These are phyloP conservation scores for Mycena capillaripes DNA, from an alignment of 768 basidiomycete species.

Conservation along the genomic window DNA sequence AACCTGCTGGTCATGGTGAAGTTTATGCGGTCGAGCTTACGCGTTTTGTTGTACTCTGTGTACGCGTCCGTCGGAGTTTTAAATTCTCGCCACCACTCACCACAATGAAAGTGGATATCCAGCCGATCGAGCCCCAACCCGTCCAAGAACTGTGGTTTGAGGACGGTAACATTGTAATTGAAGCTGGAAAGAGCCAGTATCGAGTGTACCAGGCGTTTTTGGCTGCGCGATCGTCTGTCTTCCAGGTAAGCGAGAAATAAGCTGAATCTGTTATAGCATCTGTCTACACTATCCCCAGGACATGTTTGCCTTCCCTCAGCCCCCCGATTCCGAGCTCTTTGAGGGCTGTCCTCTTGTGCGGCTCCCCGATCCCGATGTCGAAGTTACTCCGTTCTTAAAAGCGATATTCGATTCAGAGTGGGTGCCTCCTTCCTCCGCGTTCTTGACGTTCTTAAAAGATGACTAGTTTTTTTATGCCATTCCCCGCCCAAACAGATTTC, in stretches of 20 bases:
- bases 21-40: background rate
- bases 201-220: constrained; percentile 5
- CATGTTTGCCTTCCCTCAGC: background rate
- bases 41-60: background rate
- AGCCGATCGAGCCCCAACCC: background rate
- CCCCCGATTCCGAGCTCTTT: background rate
- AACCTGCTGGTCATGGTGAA: no score
- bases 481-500: background rate
- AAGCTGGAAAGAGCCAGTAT: background rate
- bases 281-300: background rate
- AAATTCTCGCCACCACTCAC: background rate
- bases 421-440: background rate
- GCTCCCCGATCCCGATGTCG: background rate
- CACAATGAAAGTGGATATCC: background rate
- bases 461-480: background rate
- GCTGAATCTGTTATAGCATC: no score
- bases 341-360: constrained; percentile 9
- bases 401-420: background rate
- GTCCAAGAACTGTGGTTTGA: background rate
- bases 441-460: background rate
- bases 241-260: background rate
- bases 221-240: background rate
- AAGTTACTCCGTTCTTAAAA: background rate
- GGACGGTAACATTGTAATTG: background rate
- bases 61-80: background rate